These are phyloP conservation scores for Cyphellophora attinorum DNA, from an alignment of 2,329 filamentous ascomycete genomes.

Conservation along the genomic window DNA sequence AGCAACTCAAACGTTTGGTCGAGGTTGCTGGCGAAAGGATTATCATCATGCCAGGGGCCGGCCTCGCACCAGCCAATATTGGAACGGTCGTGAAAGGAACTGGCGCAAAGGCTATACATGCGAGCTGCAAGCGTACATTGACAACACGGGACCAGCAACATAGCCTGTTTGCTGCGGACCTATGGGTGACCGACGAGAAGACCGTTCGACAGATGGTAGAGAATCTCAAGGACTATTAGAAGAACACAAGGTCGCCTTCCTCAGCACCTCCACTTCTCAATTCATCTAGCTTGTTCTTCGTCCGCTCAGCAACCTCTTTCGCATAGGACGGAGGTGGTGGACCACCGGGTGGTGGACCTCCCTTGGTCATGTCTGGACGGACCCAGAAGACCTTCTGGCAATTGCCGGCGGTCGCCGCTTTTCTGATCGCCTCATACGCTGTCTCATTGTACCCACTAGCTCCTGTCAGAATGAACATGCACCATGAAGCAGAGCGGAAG, in stretches of 20 bases:
- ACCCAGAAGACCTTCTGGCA: background rate
- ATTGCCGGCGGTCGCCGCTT: background rate
- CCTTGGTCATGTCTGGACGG: background rate
- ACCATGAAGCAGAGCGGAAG: too few species aligned
- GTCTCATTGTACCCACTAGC: background rate
- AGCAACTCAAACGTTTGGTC: conserved; percentile 10
- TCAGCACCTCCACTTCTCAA: too few species aligned
- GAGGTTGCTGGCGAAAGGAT: conserved; percentile 18
- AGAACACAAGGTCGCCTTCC: too few species aligned
- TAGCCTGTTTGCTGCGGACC: background rate
- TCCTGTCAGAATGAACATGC: too few species aligned
- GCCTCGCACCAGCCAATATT: conserved; percentile 38
- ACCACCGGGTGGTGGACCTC: background rate
- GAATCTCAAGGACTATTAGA: too few species aligned
- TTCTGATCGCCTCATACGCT: background rate
- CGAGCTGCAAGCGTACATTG: background rate
- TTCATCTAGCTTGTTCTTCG: background rate
- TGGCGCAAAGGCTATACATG: background rate
- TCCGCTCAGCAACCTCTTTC: background rate
- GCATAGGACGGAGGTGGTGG: background rate
- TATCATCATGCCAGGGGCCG: conserved; percentile 41
- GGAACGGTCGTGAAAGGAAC: conserved; percentile 1
- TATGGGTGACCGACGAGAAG: background rate
- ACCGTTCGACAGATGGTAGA: background rate
- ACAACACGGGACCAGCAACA: too few species aligned